Base-by-base conservation (phyloP, 768 basidiomycete genomes). In the Lactarius hengduanensis region DNA sequence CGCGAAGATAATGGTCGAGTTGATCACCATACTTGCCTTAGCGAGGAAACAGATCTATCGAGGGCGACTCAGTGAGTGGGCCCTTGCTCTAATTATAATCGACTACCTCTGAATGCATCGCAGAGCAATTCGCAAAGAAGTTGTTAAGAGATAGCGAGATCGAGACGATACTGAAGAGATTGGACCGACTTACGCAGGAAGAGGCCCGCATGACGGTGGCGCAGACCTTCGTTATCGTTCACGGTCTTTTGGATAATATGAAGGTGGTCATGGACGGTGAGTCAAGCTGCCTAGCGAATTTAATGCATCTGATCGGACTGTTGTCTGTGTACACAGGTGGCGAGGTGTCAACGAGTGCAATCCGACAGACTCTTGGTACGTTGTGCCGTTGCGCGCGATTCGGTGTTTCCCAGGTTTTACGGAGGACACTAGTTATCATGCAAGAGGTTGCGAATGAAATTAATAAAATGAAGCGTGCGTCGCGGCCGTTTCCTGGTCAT, bases 391-490 rank as follows among this genome's bases (percentile, higher is more conserved):
- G 0, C 16, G 30, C 20, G n/a, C 3, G 3, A n/a, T 6, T 53
- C 5, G 4, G 5, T 9, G 15, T 11, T 11, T 7, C 32, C 28
- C 11, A 2, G 1, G 18, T 13, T 45, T 61, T 4, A 47, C 7
- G 13, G 10, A 7, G 11, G 4, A 13, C n/a, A 20, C 20, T 45
- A 61, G 59, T 61, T 26, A 4, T 32, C 30, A 61, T 61, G 45
- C 59, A 61, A 15, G 59, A 59, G 9, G 43, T 30, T 1, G 28
- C 20, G n/a, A 32, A 15, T n/a, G 59, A 45, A 3, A 34, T 47
- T 7, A 61, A 61, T n/a, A 61, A 61, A 32, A 61, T 50, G 59
- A 61, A 36, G 6, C 59, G 59, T 61, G 10, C 10, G 59, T 45
- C 28, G 28, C 28, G 28, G 28, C 28, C 28, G 3, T 34, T n/a